Base-by-base conservation (phyloP, 768 basidiomycete species). In the Lentinula detonsa region DNA sequence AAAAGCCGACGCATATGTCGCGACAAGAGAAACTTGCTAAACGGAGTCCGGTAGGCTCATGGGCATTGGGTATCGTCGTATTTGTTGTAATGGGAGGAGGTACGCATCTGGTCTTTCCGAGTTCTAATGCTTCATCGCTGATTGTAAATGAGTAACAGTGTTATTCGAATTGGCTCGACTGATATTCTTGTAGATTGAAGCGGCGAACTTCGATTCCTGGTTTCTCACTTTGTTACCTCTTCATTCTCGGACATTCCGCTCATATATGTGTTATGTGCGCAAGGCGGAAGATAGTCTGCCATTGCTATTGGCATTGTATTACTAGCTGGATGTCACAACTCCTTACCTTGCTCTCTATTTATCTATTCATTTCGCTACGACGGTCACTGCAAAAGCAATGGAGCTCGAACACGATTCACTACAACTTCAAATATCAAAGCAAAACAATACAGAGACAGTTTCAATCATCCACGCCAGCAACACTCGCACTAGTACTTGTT, bases 71-170 rank as follows among this genome's bases (percentile, higher is more conserved):
- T 4, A 62, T 85, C n/a, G 72, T 93, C 57, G 68, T 90, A 23
- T 93, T 93, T 66, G 88, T 93, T 11, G 81, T 93, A 16, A 68
- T 89, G 61, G 91, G 91, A 56, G 92, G 92, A 81, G 86, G 91
- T 87, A 67, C 59, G 86, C 77, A 16, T 48, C 54, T 63, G 61
- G 39, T 51, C n/a, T 23, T 10, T 49, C 10, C 11, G 18, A 37
- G 35, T 56, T 35, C 15, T 18, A 43, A 18, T 46, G 23, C 28
- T 43, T 43, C 31, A 6, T 57, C 23, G 49, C 37, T 53, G 51
- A 18, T 23, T 31, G 33, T 28, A 58, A 28, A 31, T 21, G 15
- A 59, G 11, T 18, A 55, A 6, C 67, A 93, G 91, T 92, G 43
- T 21, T 93, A 60, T 92, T 93, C 63, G 91, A 93, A 69, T 67